Percentiles rank a stretch among this genome's conserved stretches.
Conservation (phyloP, 2,329 filamentous ascomycete genomes). For the Hypoxylon sp. region DNA sequence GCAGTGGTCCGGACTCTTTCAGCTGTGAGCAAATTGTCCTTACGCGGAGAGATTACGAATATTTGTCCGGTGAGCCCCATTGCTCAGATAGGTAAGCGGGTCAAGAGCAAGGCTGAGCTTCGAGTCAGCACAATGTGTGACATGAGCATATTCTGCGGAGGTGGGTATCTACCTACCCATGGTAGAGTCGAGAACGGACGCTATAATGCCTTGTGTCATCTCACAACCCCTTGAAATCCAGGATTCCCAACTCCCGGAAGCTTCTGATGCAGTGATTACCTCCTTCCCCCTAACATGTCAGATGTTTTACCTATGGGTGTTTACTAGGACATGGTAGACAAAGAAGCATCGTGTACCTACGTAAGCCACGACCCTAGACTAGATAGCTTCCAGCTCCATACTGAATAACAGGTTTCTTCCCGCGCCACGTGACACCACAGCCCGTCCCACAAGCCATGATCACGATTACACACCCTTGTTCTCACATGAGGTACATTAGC, state of each 20-base stretch:
- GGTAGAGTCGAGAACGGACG: neutral
- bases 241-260: neutral
- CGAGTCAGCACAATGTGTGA: neutral
- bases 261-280: neutral
- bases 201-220: neutral
- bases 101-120: neutral
- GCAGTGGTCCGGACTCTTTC: neutral
- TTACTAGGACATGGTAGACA: too few species aligned
- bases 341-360: too few species aligned
- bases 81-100: neutral
- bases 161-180: neutral
- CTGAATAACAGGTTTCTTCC: too few species aligned
- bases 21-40: neutral
- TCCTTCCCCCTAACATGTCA: too few species aligned
- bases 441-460: neutral
- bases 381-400: too few species aligned
- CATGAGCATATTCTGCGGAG: neutral
- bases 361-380: too few species aligned
- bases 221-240: neutral
- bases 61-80: too few species aligned
- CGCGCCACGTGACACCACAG: neutral
- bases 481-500: neutral
- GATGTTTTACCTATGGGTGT: too few species aligned
- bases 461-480: neutral
- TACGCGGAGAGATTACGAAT: neutral